Base-by-base conservation (phyloP, 768 basidiomycete species). In the Lactarius hengduanensis region DNA sequence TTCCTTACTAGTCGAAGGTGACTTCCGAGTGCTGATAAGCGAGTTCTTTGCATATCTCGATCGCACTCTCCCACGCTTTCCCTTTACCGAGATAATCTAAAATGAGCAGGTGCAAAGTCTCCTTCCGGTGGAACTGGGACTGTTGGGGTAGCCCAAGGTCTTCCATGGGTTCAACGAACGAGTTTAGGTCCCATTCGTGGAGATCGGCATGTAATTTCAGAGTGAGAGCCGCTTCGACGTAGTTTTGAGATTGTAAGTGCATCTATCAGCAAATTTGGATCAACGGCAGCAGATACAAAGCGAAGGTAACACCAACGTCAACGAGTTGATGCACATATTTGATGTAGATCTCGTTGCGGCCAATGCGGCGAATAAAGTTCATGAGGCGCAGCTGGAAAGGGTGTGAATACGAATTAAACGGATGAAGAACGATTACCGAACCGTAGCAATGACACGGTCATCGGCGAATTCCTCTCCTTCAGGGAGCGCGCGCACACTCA, bases 311-410 rank as follows among this genome's bases (percentile, higher is more conserved):
- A 68, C 88, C 71, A 73, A 95, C 92, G 71, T 93, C 91, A 59
- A 96, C 93, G 30, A 97, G 87, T 73, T 96, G 93, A 73, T 97
- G 94, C 28, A 96, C 91, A 75, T 96, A 96, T 83, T 95, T 93
- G 77, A 96, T 91, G 72, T 95, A 96, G 66, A 97, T 94, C 73
- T 96, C 94, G 72, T 93, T 90, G 15, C 95, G 83, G 20, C 94
- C 94, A 63, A 96, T 95, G 20, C 91, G 85, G 20, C 93, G 85
- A 70, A 96, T 94, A 76, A 96, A 97, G 75, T 94, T 93, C 90
- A 97, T 94, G 67, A 97, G 79, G 40, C 92, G 84, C 68, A 96
- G 80, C 91, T 92, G 66, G 40, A 64, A 58, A 38, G 36, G 41
- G 13, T 3, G 59, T 55, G 28, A 59, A 26, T 26, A 64, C 40